Evolutionary conservation across 345 rosid species (phyloP), one percentile per base, ranked within the genome.

Genomic region (Anacardium occidentale): DNA sequence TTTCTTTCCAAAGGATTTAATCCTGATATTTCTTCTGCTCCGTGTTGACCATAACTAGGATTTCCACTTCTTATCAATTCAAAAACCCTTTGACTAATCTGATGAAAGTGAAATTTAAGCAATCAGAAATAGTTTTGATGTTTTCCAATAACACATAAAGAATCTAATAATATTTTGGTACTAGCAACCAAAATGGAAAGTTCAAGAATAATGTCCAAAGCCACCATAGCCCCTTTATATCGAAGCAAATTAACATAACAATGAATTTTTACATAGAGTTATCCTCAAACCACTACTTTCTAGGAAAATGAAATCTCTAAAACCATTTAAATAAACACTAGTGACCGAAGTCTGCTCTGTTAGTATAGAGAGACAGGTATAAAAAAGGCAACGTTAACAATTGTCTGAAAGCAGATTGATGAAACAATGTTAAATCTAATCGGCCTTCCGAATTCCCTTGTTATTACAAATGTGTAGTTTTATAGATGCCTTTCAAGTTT

Each of bases 41-140:
- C 75, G 17, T 50, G 83, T 14, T 73, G 77, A 70, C 76, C 78
- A 64, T 84, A 79, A 34, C 34, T 65, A 18, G 84, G 79, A 74
- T 82, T 56, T 58, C 89, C 96, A 72, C 70, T 85, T 85, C 87
- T 85, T 79, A 87, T 85, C 74, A 85, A 56, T 77, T 85, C 90
- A 77, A 96, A 96, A 51, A 90, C 97, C 85, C 95, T 89, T 58
- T 72, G 86, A 77, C 96, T 93, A 26, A 96, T 90, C 99, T 96
- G 96, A 34, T 37, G 62, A 80, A 68, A 76, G 50, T 34, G 25
- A 70, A 72, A 64, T 67, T 45, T n/a, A 21, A 3, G 37, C 40
- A 29, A 51, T 69, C 64, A 68, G 64, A 10, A 69, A 44, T 29
- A 51, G 10, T 6, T 52, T 76, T 47, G n/a, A 77, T 10, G 56